Conservation (phyloP, 2,329 filamentous ascomycete genomes). For the Chaetomium olivaceum region DNA sequence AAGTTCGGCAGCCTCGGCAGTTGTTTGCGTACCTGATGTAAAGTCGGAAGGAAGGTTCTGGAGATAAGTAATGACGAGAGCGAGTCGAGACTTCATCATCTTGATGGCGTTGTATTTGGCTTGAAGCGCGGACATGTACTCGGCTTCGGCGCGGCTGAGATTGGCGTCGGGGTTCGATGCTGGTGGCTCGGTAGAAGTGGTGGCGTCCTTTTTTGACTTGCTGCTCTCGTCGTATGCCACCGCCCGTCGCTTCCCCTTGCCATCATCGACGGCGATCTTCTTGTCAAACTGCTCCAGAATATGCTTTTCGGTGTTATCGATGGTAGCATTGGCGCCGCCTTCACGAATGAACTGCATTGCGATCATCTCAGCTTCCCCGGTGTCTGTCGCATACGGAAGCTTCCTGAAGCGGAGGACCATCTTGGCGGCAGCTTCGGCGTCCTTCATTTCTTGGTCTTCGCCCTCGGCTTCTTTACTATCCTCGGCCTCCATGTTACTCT, state of each 20-base stretch:
- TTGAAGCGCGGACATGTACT: conserved; percentile 67
- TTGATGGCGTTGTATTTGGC: conserved; percentile 91
- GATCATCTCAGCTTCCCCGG: conserved; percentile 96
- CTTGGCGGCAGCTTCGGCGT: conserved; percentile 57
- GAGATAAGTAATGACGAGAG: conserved; percentile 75
- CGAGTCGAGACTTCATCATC: conserved; percentile 80
- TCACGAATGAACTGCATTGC: conserved; percentile 90
- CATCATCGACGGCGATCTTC: conserved; percentile 48
- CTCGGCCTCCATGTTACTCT: conserved; percentile 70
- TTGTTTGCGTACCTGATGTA: conserved; percentile 49
- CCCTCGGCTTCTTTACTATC: conserved; percentile 23
- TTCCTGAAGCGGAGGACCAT: conserved; percentile 71
- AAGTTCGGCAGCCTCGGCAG: conserved; percentile 35
- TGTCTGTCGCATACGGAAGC: conserved; percentile 84
- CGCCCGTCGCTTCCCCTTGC: conserved; percentile 52
- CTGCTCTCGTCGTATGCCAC: conserved; percentile 29
- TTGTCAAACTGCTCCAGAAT: conserved; percentile 41
- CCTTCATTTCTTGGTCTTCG: conserved; percentile 73
- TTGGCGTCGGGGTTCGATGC: conserved; percentile 44
- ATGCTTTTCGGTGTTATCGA: conserved; percentile 45
- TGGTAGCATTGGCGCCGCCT: conserved; percentile 77
- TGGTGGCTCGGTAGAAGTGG: conserved; percentile 15
- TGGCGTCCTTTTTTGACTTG: conserved; percentile 34
- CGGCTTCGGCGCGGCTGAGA: conserved; percentile 61
- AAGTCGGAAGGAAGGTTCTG: conserved; percentile 68